These are phyloP conservation scores for Liriodendron chinense DNA, from an alignment of 164 flowering plant genomes.

Conservation along the genomic window DNA sequence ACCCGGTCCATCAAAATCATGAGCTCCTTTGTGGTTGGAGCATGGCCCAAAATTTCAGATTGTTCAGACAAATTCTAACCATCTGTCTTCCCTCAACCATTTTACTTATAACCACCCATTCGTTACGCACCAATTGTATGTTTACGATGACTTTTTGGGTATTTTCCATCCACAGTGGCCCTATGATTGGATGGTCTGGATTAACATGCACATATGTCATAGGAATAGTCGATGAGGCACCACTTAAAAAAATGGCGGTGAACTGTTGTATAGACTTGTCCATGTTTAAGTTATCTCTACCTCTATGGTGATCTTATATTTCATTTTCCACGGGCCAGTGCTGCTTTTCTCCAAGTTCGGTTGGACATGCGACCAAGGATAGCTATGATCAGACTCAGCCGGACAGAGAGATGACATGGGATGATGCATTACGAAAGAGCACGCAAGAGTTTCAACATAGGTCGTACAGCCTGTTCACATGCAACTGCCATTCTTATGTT, in stretches of 20 bases:
- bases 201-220: neutral
- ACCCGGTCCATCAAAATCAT: neutral
- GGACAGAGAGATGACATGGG: constrained; percentile 56
- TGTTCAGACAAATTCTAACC: neutral
- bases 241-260: neutral
- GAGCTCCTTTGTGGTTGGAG: neutral
- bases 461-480: constrained; percentile 75
- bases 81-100: neutral
- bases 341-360: constrained; percentile 21
- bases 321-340: constrained; percentile 32
- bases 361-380: constrained; percentile 7
- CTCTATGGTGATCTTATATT: neutral
- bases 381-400: constrained; percentile 22
- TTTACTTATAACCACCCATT: no score
- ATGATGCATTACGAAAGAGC: constrained; percentile 65
- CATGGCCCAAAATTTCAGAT: neutral
- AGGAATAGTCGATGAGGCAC: neutral
- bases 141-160: neutral
- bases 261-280: neutral
- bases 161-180: neutral
- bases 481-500: constrained; percentile 96
- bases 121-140: neutral
- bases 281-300: no score
- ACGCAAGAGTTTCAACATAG: constrained; percentile 87
- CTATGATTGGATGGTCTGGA: neutral